Conservation (phyloP, 2,329 filamentous ascomycete species). For the Venturia pyrina region DNA sequence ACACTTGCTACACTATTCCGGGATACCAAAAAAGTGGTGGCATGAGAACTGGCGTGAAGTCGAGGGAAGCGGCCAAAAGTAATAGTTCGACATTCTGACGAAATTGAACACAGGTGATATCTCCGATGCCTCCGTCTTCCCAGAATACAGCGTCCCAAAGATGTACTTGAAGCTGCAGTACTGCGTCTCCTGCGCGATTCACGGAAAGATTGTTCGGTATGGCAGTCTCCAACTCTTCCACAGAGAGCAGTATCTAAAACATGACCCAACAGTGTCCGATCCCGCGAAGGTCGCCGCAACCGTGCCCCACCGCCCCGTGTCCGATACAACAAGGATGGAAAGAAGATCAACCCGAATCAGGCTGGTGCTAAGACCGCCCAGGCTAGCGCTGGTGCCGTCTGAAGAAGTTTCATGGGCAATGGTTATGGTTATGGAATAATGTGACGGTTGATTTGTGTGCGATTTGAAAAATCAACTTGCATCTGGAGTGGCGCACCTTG, state of each 20-base stretch:
- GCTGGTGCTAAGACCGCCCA: conserved; percentile 50
- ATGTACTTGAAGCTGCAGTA: conserved; percentile 99
- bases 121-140: conserved; percentile 97
- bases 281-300: conserved; percentile 94
- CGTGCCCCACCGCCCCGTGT: conserved; percentile 94
- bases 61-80: neutral
- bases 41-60: neutral
- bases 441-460: neutral
- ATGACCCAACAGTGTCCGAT: conserved; percentile 70
- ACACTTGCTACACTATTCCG: neutral
- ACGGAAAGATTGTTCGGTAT: conserved; percentile 99
- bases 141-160: conserved; percentile 99
- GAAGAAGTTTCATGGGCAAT: neutral
- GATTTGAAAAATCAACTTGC: neutral
- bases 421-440: neutral
- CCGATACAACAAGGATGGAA: conserved; percentile 99
- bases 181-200: conserved; percentile 99
- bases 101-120: conserved; percentile 74
- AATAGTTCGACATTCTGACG: neutral
- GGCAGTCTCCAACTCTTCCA: conserved; percentile 31
- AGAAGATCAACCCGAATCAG: conserved; percentile 93
- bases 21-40: neutral
- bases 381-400: conserved; percentile 20
- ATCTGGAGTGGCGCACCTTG: neutral
- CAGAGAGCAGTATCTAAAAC: conserved; percentile 4